phyloP scores from a whole-genome alignment of 768 basidiomycete species.

The Termitomyces sp. region DNA sequence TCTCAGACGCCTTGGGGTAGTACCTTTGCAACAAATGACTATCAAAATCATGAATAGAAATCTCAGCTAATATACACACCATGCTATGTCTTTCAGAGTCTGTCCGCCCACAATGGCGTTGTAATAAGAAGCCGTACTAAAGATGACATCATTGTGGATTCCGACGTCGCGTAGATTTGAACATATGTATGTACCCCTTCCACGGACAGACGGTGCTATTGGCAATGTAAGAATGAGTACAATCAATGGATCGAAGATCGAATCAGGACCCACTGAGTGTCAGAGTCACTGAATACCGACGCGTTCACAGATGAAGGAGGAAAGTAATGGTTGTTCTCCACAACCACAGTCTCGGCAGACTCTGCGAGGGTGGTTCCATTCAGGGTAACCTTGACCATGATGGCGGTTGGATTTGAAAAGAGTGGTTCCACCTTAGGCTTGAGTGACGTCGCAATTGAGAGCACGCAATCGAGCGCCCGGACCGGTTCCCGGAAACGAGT shows the following conservation, averaged over 20 bases:
- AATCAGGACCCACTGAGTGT: constrained; percentile 45
- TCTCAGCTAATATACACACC: constrained; percentile 39
- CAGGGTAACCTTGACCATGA: constrained; percentile 50
- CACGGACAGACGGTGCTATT: constrained; percentile 58
- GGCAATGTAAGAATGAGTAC: background rate
- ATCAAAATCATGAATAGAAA: background rate
- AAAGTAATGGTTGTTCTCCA: constrained; percentile 77
- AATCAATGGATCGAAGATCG: background rate
- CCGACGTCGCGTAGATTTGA: background rate
- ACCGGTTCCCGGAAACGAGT: background rate
- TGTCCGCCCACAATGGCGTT: constrained; percentile 50
- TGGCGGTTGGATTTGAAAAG: constrained; percentile 2
- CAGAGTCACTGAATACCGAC: constrained; percentile 46
- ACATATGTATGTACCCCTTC: constrained; percentile 75
- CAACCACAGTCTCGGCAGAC: constrained; percentile 48
- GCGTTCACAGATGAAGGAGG: constrained; percentile 54
- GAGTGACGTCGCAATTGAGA: background rate
- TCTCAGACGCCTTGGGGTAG: constrained; percentile 54
- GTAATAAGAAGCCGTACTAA: constrained; percentile 67
- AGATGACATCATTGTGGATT: background rate
- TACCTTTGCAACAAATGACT: constrained; percentile 44
- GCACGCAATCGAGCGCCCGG: background rate
- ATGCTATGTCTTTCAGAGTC: constrained; percentile 58
- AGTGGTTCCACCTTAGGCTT: background rate
- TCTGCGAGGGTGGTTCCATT: constrained; percentile 58